Base-by-base conservation (phyloP, 2,329 filamentous ascomycete genomes). In the Colletotrichum eremochloae region DNA sequence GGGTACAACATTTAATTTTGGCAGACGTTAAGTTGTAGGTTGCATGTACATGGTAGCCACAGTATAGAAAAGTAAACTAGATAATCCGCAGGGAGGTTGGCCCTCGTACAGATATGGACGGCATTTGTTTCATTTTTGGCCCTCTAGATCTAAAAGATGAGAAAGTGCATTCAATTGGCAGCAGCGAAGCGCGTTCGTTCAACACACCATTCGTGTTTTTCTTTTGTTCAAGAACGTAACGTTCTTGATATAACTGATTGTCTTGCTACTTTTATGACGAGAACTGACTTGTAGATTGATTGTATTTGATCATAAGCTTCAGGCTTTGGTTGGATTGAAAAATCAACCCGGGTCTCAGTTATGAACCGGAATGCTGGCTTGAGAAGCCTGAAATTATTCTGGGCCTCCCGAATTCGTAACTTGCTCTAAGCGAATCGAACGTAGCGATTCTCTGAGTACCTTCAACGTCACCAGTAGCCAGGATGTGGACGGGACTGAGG, bases 1-100 rank as follows among this genome's bases (percentile, higher is more conserved):
- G 77, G 77, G n/a, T 78, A 78, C 63, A 71, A 76, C 44, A 73
- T 78, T 36, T 79, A 63, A 74, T 42, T 8, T 2, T 12, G 52
- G 7, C 20, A 40, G 8, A 36, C 7, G 18, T 11, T 12, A 8
- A 48, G 15, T 57, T 57, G 53, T 20, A 20, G n/a, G 7, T 11
- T 4, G 40, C 8, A 56, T 33, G 31, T 50, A 9, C 18, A 40
- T 40, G n/a, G 50, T 42, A 24, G 38, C 36, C 42, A 15, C 5
- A 24, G 15, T 1, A 29, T 50, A 52, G 5, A 5, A 52, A 7
- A n/a, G 33, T 24, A 56, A 15, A 18, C 50, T n/a, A 18, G 24
- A n/a, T 56, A 31, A 8, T 42, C 33, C 5, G n/a, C 14, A 46
- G 33, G 46, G 18, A 40, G 33, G 20, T 50, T 20, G 46, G 15